Percentiles rank a stretch among this genome's conserved stretches.
Conservation (phyloP, 371 early-diverging fungal species). For the Vairimorpha ceranae region DNA sequence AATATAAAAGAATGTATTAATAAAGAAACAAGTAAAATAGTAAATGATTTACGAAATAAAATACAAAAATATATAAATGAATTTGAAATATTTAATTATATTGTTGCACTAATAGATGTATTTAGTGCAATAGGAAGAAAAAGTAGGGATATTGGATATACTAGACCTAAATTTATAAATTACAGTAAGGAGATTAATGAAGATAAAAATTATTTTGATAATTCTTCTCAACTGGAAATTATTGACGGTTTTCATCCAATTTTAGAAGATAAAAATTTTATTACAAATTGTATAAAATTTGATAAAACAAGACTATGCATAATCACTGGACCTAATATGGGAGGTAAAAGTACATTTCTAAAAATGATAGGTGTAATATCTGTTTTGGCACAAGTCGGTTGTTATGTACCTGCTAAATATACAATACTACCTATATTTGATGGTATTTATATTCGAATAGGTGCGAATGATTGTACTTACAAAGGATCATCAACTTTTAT, state of each 20-base stretch:
- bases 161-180: conserved; percentile 32
- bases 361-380: conserved; percentile 76
- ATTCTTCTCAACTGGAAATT: conserved; percentile 2
- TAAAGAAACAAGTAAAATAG: conserved; percentile 28
- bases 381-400: conserved; percentile 85
- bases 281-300: conserved; percentile 74
- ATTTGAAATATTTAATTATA: conserved; percentile 58
- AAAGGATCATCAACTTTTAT: conserved; percentile 76
- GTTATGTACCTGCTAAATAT: conserved; percentile 76
- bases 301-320: conserved; percentile 72
- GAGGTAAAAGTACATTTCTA: conserved; percentile 73
- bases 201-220: neutral
- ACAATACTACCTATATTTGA: conserved; percentile 65
- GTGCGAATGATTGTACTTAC: conserved; percentile 86
- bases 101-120: conserved; percentile 60
- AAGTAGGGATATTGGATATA: conserved; percentile 28
- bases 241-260: conserved; percentile 58
- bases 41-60: conserved; percentile 8
- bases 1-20: conserved; percentile 30
- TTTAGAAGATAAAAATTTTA: conserved; percentile 44
- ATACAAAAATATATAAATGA: conserved; percentile 30
- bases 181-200: neutral
- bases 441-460: conserved; percentile 69
- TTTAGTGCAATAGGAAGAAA: conserved; percentile 52
- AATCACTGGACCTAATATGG: conserved; percentile 89